Conservation (phyloP, 352 stramenopile genomes). For the Phytopythium mirpurense region DNA sequence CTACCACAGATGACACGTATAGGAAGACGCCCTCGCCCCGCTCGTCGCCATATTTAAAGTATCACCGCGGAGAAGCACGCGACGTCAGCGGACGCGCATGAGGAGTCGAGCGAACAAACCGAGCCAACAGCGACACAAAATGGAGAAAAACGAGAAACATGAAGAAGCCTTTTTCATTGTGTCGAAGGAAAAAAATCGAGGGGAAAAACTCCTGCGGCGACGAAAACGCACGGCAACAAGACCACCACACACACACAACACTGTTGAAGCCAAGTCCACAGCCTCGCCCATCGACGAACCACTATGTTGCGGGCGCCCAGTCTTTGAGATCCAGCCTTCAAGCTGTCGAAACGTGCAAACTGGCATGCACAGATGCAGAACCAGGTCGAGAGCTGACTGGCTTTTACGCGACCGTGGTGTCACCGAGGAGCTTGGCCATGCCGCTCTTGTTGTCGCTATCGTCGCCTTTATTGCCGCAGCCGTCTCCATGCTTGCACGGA, state of each 20-base stretch:
- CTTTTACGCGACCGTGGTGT: neutral
- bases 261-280: neutral
- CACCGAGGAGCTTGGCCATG: neutral
- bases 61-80: slow-evolving; percentile 7
- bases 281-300: slow-evolving; percentile 1
- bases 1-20: too few relatives aligned
- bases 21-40: too few relatives aligned
- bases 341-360: neutral
- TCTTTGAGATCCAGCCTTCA: neutral
- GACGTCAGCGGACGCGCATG: neutral
- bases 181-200: neutral
- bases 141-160: slow-evolving; percentile 2
- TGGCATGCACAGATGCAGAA: neutral
- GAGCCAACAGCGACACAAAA: slow-evolving; percentile 18
- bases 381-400: neutral
- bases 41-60: slow-evolving; percentile 7
- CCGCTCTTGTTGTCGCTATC: too few relatives aligned
- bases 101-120: slow-evolving; percentile 8
- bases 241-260: too few relatives aligned
- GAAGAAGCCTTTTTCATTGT: neutral
- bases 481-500: too few relatives aligned
- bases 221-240: neutral
- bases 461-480: too few relatives aligned
- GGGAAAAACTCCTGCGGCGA: slow-evolving; percentile 1
- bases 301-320: neutral